A percentile compares a stretch with the other conserved stretches of the same genome.
These are phyloP conservation scores for Fusarium neocosmosporiellum DNA, from an alignment of 2,329 filamentous ascomycete genomes.

Conservation along the genomic window DNA sequence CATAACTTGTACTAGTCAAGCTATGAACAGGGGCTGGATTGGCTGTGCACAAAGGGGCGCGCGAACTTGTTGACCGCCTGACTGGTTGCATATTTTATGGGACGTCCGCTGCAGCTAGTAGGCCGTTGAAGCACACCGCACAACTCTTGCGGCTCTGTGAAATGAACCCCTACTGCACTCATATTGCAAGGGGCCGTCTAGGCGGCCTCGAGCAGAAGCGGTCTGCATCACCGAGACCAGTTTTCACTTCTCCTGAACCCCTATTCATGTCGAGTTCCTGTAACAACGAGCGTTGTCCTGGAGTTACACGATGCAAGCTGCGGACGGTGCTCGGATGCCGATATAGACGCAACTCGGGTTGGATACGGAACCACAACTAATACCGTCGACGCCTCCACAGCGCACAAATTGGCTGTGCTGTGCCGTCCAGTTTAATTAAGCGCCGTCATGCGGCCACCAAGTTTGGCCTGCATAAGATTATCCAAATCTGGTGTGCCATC, in stretches of 20 bases:
- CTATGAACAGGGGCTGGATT: conserved; percentile 30
- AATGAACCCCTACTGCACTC: conserved; percentile 43
- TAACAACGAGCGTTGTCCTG: conserved; percentile 14
- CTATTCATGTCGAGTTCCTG: conserved; percentile 21
- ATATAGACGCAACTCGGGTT: conserved; percentile 4
- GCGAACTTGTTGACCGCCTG: conserved; percentile 45
- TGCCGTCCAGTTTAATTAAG: conserved; percentile 12
- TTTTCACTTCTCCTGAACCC: conserved; percentile 28
- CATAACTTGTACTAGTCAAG: conserved; percentile 39
- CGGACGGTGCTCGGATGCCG: conserved; percentile 11
- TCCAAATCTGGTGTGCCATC: conserved; percentile 22
- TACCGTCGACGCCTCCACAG: conserved; percentile 12
- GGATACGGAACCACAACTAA: conserved; percentile 9
- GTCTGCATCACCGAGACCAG: conserved; percentile 19
- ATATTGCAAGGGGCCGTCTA: conserved; percentile 38
- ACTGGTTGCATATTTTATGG: conserved; percentile 48
- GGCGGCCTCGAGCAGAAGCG: conserved; percentile 29
- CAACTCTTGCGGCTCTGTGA: conserved; percentile 41
- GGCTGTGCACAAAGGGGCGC: conserved; percentile 36
- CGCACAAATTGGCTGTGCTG: conserved; percentile 1
- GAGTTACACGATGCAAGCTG: conserved; percentile 23
- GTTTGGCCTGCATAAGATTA: conserved; percentile 24
- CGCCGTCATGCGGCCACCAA: conserved; percentile 20
- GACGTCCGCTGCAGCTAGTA: conserved; percentile 44
- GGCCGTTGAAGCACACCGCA: conserved; percentile 45